Evolutionary conservation across 2,329 filamentous ascomycete genomes (phyloP), one percentile per base, ranked within the genome.

Genomic region (Colletotrichum limetticola): DNA sequence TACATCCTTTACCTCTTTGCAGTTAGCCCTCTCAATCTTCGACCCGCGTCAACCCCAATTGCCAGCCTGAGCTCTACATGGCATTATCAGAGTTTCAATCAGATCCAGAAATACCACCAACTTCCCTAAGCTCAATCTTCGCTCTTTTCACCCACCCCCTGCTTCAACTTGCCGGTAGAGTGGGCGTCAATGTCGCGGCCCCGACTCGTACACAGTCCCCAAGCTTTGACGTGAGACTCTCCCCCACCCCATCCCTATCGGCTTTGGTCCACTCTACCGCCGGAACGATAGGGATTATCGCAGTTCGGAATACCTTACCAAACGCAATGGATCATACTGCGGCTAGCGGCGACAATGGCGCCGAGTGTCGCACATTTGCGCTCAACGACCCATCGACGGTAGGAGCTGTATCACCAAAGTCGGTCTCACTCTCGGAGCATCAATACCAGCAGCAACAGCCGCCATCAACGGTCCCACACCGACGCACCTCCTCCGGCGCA

Each of bases 401-500:
- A 24, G 12, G 5, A 56, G 19, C 32, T 55, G 28, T 28, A 30
- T 56, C 59, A 11, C 55, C 55, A 22, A 58, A 59, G 24, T 59
- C 55, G 42, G 42, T 49, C 42, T 49, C 42, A 35, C 8, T 46
- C 30, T 55, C 30, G 7, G 19, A 65, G 53, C 32, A 58, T 22
- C 26, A 53, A n/a, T 26, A 57, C 16, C 68, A 49, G 35, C 52
- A n/a, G 24, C 32, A 58, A 12, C 32, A 42, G n/a, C 26, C 19
- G 9, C 57, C 61, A 30, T 42, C 66, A 24, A 14, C 53, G 12
- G 26, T 37, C 3, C 61, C 76, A 8, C 79, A 77, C 60, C 77
- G 77, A 69, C 86, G 90, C 79, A 90, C 84, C 77, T 82, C 89
- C 63, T 93, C 91, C 2, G 83, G 85, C 53, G 90, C 90, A 42